Base-by-base conservation (phyloP, 139 green algal species). In the Chlorella sp. region DNA sequence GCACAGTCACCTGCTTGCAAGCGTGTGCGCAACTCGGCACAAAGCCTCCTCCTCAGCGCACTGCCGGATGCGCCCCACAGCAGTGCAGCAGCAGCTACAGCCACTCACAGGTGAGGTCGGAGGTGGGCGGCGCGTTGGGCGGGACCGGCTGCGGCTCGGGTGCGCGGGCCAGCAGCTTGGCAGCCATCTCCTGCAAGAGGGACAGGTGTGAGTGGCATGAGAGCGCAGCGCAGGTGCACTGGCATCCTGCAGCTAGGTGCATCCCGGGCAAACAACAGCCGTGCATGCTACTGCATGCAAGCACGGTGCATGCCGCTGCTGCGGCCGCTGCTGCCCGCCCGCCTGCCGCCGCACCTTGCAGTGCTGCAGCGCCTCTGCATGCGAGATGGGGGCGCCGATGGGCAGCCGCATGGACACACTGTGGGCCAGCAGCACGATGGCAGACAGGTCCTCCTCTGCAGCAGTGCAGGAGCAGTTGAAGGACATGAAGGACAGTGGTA, bases 361-460 rank as follows among this genome's bases (percentile, higher is more conserved):
- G 65, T 73, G 34, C 78, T 60, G 47, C 76, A 89, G 64, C 28
- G 78, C 78, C 34, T 89, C 85, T 28, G 56, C 55, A 39, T 90
- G 86, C 20, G 68, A 86, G 34, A 85, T 63, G 18, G 44, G 57
- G 36, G 41, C 39, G 30, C 67, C 51, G n/a, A 80, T 62, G 26
- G 83, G 71, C 44, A 70, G 60, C 20, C 30, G 83, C 84, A 87
- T 85, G 18, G 70, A 39, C 73, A 90, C 72, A 13, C 62, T 67
- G 70, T 82, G 76, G 36, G 32, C 38, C 36, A 82, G 60, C 38
- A 73, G 60, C 34, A 82, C 76, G 23, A 87, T 32, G n/a, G 34
- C 57, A 55, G 57, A 38, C 34, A 88, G 70, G 71, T 78, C 81
- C 20, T 75, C 73, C 6, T 85, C 80, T 80, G 73, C 44, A 67